Evolutionary conservation across 805 yeast species (phyloP), one percentile per base, ranked within the genome.

Genomic region (Komagataella phaffii): DNA sequence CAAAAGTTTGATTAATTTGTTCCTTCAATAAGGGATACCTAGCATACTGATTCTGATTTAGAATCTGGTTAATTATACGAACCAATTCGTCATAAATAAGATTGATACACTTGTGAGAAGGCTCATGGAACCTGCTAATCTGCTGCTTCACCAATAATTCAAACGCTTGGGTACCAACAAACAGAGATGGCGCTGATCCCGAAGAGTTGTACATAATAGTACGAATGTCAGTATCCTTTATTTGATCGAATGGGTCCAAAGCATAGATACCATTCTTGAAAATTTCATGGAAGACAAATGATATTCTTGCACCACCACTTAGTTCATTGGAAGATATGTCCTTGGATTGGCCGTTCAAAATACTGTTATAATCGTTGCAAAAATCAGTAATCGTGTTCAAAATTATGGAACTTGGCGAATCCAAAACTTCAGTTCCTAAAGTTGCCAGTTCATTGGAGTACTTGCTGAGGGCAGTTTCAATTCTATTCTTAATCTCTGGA

Each of bases 251-350:
- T 50, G 99, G 99, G 67, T 91, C 98, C 53, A 91, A 75, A 0
- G 96, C 86, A 63, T 80, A 79, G 52, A 91, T 77, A 70, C 98
- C 98, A 65, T 88, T 90, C 64, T 91, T 84, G 73, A 81, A 91
- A 53, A 93, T 85, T 71, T 91, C 98, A 66, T 91, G 98, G 74
- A 91, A 93, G 17, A 91, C 98, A 73, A 89, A 93, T 30, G 95
- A 83, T 55, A 91, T 86, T 76, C 99, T 85, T 0, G 99, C 99
- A 69, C 96, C 99, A 64, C 99, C 99, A 57, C 96, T 85, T 58
- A 93, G 77, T 70, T 93, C 99, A 61, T 83, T 79, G 7, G 90
- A 81, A 7, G 95, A 81, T 57, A 93, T 74, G 62, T 93, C 99
- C 66, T 80, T 86, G 23, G 93, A 84, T 66, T 88, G 91, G 70